Evolutionary conservation across 2,329 filamentous ascomycete genomes (phyloP), one percentile per base, ranked within the genome.

Genomic region (Clonostachys chloroleuca): DNA sequence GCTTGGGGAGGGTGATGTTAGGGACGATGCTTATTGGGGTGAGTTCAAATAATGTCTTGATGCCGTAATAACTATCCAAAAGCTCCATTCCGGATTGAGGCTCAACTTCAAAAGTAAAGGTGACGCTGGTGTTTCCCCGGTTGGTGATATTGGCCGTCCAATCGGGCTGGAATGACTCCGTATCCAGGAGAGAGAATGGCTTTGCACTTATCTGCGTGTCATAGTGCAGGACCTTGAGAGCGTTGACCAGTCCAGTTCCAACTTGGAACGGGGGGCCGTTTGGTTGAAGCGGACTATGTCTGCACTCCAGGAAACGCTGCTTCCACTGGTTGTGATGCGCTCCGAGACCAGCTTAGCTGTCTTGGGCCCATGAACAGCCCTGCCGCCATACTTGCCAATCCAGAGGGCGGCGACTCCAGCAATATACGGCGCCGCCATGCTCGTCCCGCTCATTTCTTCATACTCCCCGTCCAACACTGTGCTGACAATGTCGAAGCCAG

Each of bases 381-480:
- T 65, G 2, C 72, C 70, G 3, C 72, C 72, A 45, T 68, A 58
- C 20, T 67, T 56, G 8, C 67, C 62, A 40, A 75, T 64, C 50
- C 70, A 75, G 24, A 77, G 56, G 7, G 72, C 73, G 5, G 70
- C 72, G n/a, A 75, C 62, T 13, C 75, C 77, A 36, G 77, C 74
- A 20, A 78, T 64, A 48, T 78, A 77, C 1, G 77, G 77, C 6
- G 72, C 72, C 1, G 77, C 72, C 78, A 82, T 81, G 1, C 75
- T 80, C 0, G 79, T 81, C 41, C 78, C 78, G 41, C 68, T 73
- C 46, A 75, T 61, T 7, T 73, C 62, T 13, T 67, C 67, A 51
- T 77, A 81, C 10, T 49, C 53, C 20, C 64, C 62, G 20, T 69
- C 59, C 2, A 70, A 65, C 41, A 69, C 72, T 3, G 76, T 79